These are phyloP conservation scores for Suillus hirtellus DNA, from an alignment of 768 basidiomycete species.

Conservation along the genomic window DNA sequence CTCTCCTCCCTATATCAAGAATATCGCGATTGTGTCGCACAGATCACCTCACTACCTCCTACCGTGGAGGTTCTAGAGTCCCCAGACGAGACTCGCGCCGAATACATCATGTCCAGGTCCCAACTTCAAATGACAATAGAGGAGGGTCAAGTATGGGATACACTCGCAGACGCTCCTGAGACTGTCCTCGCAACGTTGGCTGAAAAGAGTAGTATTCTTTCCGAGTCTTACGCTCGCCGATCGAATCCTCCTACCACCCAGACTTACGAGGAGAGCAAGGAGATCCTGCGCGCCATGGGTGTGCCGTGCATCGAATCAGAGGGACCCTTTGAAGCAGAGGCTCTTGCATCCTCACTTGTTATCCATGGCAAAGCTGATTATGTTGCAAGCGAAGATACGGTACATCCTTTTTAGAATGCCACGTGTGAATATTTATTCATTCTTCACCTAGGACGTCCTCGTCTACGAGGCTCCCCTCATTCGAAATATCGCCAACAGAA, in stretches of 20 bases:
- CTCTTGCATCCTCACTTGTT: slow-evolving; percentile 78
- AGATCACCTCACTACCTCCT: slow-evolving; percentile 43
- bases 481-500: slow-evolving; percentile 67
- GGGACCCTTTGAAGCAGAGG: slow-evolving; percentile 82
- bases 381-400: slow-evolving; percentile 90
- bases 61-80: slow-evolving; percentile 19
- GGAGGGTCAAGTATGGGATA: slow-evolving; percentile 62
- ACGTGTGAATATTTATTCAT: slow-evolving; percentile 14
- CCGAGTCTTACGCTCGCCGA: slow-evolving; percentile 64
- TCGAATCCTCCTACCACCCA: slow-evolving; percentile 57
- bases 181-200: slow-evolving; percentile 37
- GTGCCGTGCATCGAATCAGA: slow-evolving; percentile 69
- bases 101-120: slow-evolving; percentile 57
- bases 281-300: slow-evolving; percentile 78
- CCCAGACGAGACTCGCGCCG: slow-evolving; percentile 37
- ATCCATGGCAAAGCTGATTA: slow-evolving; percentile 76
- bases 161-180: slow-evolving; percentile 33
- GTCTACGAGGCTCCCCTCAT: slow-evolving; percentile 82
- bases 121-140: slow-evolving; percentile 61
- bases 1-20: slow-evolving; percentile 51
- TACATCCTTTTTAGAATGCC: slow-evolving; percentile 32
- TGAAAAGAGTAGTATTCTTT: slow-evolving; percentile 55
- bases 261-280: slow-evolving; percentile 71
- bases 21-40: slow-evolving; percentile 48
- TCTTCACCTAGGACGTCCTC: slow-evolving; percentile 63